Percentiles rank a stretch among this genome's conserved stretches.
Conservation (phyloP, 306 rosid species). For the Gastrolobium bilobum region DNA sequence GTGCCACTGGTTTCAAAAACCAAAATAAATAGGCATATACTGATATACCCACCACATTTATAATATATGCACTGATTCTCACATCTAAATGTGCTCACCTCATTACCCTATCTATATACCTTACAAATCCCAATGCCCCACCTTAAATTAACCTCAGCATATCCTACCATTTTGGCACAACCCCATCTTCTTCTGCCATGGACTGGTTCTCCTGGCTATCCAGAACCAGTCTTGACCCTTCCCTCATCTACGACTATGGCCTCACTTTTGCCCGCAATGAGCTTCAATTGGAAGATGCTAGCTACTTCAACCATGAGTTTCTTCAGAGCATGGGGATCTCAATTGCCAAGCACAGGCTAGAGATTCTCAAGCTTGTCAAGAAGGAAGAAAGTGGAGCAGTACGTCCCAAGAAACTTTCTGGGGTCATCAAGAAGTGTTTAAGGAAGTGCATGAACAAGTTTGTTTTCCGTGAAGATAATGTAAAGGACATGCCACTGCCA, state of each 20-base stretch:
- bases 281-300: slow-evolving; percentile 69
- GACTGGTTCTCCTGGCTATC: slow-evolving; percentile 99
- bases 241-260: slow-evolving; percentile 78
- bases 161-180: slow-evolving; percentile 23
- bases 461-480: slow-evolving; percentile 42
- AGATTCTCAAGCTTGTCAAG: slow-evolving; percentile 84
- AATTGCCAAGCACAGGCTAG: slow-evolving; percentile 89
- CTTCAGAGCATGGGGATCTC: slow-evolving; percentile 91
- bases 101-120: slow-evolving; percentile 43
- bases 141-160: slow-evolving; percentile 43
- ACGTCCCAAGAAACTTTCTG: slow-evolving; percentile 49
- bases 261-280: slow-evolving; percentile 74
- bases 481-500: slow-evolving; percentile 22
- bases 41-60: slow-evolving; percentile 67
- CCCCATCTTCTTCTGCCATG: slow-evolving; percentile 57
- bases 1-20: neutral
- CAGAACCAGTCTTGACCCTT: slow-evolving; percentile 73
- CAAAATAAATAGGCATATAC: slow-evolving; percentile 48
- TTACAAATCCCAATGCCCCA: slow-evolving; percentile 38
- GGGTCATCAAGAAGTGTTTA: slow-evolving; percentile 62
- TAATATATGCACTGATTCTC: slow-evolving; percentile 39
- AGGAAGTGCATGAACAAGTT: slow-evolving; percentile 64
- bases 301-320: slow-evolving; percentile 81
- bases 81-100: slow-evolving; percentile 33
- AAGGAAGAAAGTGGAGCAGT: slow-evolving; percentile 44